Base-by-base conservation (phyloP, 495 filamentous ascomycete genomes). In the Bryoglossum gracile region DNA sequence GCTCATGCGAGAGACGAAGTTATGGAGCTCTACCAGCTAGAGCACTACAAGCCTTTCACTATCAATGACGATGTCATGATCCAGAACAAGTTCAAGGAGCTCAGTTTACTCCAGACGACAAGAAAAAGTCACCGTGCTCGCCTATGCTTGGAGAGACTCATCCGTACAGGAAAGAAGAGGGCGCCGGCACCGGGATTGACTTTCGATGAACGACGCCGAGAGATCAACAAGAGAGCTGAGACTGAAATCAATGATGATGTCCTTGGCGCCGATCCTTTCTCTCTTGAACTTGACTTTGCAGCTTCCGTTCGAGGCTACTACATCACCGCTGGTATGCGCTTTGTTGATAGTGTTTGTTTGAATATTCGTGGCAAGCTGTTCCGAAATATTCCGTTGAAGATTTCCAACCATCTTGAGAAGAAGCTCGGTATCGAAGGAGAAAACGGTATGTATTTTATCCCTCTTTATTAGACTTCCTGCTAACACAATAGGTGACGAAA, bases 261-360 rank as follows among this genome's bases (percentile, higher is more conserved):
- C 2, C 51, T 69, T 4, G 53, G 56, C 3, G 62, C 62, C 4
- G 75, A 78, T 55, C 60, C 63, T 3, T 76, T 68, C 42, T 62
- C 68, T 8, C 56, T 58, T 0, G 75, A 78, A 43, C 55, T 78
- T 1, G 59, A 60, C 10, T 68, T 77, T 8, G 69, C 69, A 0
- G 66, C 70, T 0, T 75, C 72, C 37, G 68, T 77, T 10, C 54
- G 74, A 0, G 75, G 70, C 0, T 77, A 78, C 51, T 78, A 78
- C 36, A 61, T 68, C 17, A 73, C 69, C 3, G 71, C 74, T 1
- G 68, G 68, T 1, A 54, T 65, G 18, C 67, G 76, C 1, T 76
- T 77, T 37, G 63, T 70, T 0, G 76, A 80, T 53, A 61, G 60
- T 14, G 67, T 73, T 0, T 66, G 69, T 3, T 67, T 71, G 18